A percentile compares a stretch with the other conserved stretches of the same genome.
Evolutionary conservation across 495 filamentous ascomycete species (phyloP).

Genomic region (Aspergillus steynii): DNA sequence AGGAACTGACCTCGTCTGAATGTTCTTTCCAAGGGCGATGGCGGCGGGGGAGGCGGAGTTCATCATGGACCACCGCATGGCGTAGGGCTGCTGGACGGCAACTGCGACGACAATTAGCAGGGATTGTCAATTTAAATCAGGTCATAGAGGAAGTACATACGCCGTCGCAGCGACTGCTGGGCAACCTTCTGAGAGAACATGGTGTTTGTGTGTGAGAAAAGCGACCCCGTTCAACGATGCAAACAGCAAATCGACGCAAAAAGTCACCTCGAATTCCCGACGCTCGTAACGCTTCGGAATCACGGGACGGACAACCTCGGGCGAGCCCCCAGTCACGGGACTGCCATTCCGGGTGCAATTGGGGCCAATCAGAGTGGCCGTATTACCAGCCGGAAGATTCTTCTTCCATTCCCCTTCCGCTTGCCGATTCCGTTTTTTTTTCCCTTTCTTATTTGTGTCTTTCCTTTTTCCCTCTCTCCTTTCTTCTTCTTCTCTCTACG

Average conservation of each 20-base stretch:
- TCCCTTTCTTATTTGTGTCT: conserved; percentile 17
- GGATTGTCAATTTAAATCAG: conserved; percentile 20
- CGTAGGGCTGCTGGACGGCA: conserved; percentile 52
- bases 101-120: conserved; percentile 28
- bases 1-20: conserved; percentile 54
- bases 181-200: conserved; percentile 70
- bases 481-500: conserved; percentile 35
- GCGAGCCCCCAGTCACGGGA: conserved; percentile 39
- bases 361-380: conserved; percentile 36
- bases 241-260: conserved; percentile 19
- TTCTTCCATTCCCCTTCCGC: conserved; percentile 35
- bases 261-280: conserved; percentile 27
- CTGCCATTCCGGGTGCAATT: conserved; percentile 1
- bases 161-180: conserved; percentile 66
- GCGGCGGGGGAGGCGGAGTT: conserved; percentile 51
- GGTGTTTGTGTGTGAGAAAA: conserved; percentile 25
- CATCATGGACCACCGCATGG: conserved; percentile 50
- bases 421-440: conserved; percentile 13
- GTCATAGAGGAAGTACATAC: conserved; percentile 45
- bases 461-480: conserved; percentile 12
- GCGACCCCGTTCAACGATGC: conserved; percentile 16
- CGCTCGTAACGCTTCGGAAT: conserved; percentile 31
- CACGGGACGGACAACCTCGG: conserved; percentile 51
- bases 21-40: conserved; percentile 46
- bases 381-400: conserved; percentile 42